Evolutionary conservation across 306 rosid genomes (phyloP), one percentile per base, ranked within the genome.

Genomic region (Mucuna pruriens): DNA sequence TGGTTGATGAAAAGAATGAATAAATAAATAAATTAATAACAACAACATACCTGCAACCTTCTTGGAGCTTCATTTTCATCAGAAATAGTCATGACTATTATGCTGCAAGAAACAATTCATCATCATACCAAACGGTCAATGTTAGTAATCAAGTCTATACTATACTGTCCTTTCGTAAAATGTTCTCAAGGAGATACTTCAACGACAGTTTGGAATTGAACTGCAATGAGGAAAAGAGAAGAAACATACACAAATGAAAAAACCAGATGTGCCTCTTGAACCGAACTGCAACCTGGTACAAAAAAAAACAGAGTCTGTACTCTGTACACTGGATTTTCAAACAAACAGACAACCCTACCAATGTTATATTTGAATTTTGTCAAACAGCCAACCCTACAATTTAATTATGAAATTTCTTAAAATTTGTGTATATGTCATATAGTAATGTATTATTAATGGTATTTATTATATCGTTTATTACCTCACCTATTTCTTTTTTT

Each of bases 31-130:
- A n/a, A 31, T 29, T 23, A 8, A 8, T 45, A 26, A 45, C 25
- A 36, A 19, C 8, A 46, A 9, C 89, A 61, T 81, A 89, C 95
- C 88, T 81, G 89, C 5, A 60, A 77, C 76, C 63, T 87, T 46
- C 22, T 71, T 22, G 89, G 85, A 55, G 67, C 48, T 81, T 13
- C 79, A 63, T 29, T 80, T 39, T 71, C 75, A 17, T 26, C 71
- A 40, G 29, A 69, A 45, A 51, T 70, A 19, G 44, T 49, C 95
- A 87, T 84, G 84, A 45, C 66, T 46, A 26, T 7, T 63, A 9
- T 16, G 33, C 67, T 33, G 51, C 0, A 26, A 61, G 20, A 42
- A 60, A 8, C 58, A 67, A 67, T 40, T 38, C 10, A 40, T 11
- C 4, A 11, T 20, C 10, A 36, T 9, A 36, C 13, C 4, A 17